Base-by-base conservation (phyloP, 2,329 filamentous ascomycete genomes). In the Byssochlamys sp. region DNA sequence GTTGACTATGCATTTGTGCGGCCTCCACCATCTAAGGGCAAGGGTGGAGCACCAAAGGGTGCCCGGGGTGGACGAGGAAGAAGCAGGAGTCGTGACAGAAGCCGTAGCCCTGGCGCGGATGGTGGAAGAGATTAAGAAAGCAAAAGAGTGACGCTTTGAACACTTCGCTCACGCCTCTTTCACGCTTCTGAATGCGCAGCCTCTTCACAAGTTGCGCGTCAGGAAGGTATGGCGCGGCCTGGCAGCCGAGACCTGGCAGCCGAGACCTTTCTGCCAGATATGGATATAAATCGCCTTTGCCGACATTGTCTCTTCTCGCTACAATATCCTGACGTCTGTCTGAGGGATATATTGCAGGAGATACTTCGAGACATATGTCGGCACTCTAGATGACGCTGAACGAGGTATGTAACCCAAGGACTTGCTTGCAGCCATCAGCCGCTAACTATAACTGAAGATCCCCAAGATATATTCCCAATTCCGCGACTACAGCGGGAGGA, bases 1-100 rank as follows among this genome's bases (percentile, higher is more conserved):
- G 84, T 86, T 52, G 84, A 87, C 70, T 87, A 82, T 63, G 84
- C 84, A 1, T 87, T 87, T 66, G 84, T 87, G 55, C 77, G 84
- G 53, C 83, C 84, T n/a, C 80, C 77, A 4, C 73, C 78, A 50
- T 75, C 74, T 4, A 78, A 78, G 63, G 70, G 68, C 29, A 76
- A 77, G 57, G 68, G 63, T 53, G 71, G 69, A 27, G 69, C 63
- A 52, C 65, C 66, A 56, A 81, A 81, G 63, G 76, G 69, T 48
- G 71, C 65, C 10, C 70, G 73, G 54, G 74, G 73, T 51, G 70
- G 67, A 52, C 59, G 73, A 52, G 71, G 64, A 50, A 71, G 77
- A 62, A 76, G 73, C 63, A 71, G 75, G 59, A 78, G 76, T 65
- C 73, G 75, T 33, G 74, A 75, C 55, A 71, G 74, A 61, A 76